A percentile compares a stretch with the other conserved stretches of the same genome.
phyloP scores from a whole-genome alignment of 1,284 basidiomycete species.

The Puccinia coronata region DNA sequence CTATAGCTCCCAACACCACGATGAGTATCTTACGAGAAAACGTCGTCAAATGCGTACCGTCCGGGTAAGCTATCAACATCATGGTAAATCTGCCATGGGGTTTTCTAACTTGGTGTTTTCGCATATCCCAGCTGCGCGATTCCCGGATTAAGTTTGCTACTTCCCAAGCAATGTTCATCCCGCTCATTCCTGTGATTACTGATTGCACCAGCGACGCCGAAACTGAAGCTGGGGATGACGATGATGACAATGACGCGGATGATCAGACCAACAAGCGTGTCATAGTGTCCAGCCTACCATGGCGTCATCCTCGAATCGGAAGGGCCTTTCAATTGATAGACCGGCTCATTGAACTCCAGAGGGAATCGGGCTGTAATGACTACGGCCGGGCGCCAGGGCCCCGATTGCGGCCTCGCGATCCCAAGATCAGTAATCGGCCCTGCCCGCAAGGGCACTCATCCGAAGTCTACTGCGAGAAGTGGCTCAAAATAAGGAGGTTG shows the following conservation, averaged over 20 bases:
- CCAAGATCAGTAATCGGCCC: background rate
- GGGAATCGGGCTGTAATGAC: slow-evolving; percentile 3
- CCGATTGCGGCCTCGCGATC: background rate
- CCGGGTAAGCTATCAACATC: background rate
- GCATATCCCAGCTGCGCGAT: background rate
- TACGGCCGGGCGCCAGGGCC: background rate
- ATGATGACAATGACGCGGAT: background rate
- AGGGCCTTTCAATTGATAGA: slow-evolving; percentile 1
- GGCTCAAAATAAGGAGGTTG: background rate
- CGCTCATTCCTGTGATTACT: slow-evolving; percentile 13
- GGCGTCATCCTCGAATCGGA: slow-evolving; percentile 32
- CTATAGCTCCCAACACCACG: background rate
- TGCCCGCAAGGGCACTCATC: background rate
- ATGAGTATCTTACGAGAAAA: background rate
- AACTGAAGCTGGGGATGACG: background rate
- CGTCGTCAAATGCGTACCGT: background rate
- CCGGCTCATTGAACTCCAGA: background rate
- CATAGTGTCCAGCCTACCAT: background rate
- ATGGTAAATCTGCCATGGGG: background rate
- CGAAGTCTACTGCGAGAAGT: slow-evolving; percentile 15
- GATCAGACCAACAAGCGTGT: background rate
- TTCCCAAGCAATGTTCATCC: background rate
- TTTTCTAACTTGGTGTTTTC: background rate
- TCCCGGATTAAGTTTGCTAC: background rate
- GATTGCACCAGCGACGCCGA: slow-evolving; percentile 32